Evolutionary conservation across 2,329 filamentous ascomycete species (phyloP).

Genomic region (Talaromyces sp.): DNA sequence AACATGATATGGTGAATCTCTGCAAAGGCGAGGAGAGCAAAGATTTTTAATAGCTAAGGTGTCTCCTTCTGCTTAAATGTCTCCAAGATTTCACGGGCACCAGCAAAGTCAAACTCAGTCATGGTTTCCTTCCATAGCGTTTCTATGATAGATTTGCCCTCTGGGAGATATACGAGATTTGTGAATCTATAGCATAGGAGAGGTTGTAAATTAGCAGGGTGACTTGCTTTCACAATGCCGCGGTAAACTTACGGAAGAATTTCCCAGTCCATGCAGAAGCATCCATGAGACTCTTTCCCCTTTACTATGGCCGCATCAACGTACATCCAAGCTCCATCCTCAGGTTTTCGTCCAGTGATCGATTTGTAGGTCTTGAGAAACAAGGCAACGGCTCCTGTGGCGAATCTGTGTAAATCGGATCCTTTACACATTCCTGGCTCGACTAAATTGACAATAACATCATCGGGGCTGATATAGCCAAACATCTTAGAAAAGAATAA

Average conservation of each 20-base stretch:
- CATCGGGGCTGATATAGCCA: slow-evolving; percentile 33
- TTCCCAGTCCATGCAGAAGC: slow-evolving; percentile 4
- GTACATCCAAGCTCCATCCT: slow-evolving; percentile 4
- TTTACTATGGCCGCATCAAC: slow-evolving; percentile 1
- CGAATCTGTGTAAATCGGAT: slow-evolving; percentile 38
- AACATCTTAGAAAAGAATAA: slow-evolving; percentile 32
- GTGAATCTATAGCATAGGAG: background rate
- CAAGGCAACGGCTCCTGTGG: slow-evolving; percentile 4
- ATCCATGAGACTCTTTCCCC: slow-evolving; percentile 4
- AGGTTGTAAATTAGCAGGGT: background rate
- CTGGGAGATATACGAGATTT: slow-evolving; percentile 1
- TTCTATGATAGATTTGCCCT: background rate
- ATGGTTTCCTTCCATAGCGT: slow-evolving; percentile 5
- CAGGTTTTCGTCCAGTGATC: background rate
- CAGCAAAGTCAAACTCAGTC: slow-evolving; percentile 1
- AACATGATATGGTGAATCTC: background rate
- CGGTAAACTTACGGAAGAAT: slow-evolving; percentile 1
- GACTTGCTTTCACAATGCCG: background rate
- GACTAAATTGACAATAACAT: slow-evolving; percentile 42
- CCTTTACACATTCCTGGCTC: slow-evolving; percentile 41
- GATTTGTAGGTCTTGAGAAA: background rate
- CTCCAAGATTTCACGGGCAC: background rate
- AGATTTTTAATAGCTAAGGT: background rate
- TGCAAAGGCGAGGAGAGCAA: background rate
- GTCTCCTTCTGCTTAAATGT: background rate